phyloP scores from a whole-genome alignment of 352 stramenopile species.

The Phytophthora crassamura region DNA sequence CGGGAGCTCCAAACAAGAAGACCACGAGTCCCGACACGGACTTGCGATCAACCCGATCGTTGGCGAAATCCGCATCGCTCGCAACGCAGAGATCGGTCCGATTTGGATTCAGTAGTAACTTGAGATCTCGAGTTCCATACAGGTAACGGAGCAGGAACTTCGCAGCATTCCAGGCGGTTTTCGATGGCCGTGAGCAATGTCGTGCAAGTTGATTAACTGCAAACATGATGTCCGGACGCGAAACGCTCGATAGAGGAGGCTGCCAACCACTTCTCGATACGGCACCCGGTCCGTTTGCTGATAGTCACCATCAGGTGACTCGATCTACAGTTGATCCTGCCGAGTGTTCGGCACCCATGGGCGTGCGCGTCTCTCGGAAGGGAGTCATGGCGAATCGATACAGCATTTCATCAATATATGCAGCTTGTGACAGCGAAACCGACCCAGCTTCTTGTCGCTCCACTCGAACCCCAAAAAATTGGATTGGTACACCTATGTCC shows the following conservation, averaged over 20 bases:
- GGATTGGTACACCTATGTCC: no score
- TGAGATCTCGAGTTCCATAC: not conserved
- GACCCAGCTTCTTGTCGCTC: no score
- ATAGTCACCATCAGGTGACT: not conserved
- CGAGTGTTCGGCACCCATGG: no score
- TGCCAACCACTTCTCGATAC: not conserved
- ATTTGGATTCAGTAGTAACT: not conserved
- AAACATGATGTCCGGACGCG: not conserved
- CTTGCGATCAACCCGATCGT: conserved; percentile 21
- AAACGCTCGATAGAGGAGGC: not conserved
- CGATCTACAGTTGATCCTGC: not conserved
- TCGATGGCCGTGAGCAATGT: not conserved
- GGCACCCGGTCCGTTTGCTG: not conserved
- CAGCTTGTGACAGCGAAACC: no score
- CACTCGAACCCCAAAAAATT: no score
- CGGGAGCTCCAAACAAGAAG: conserved; percentile 19
- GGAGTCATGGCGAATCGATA: no score
- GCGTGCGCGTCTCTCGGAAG: no score
- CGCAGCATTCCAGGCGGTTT: not conserved
- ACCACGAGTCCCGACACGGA: conserved; percentile 21
- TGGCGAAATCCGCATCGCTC: conserved; percentile 31
- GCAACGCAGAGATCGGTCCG: not conserved
- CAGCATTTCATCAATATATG: no score
- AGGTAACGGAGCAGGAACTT: conserved; percentile 9
- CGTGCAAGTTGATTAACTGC: conserved; percentile 6